phyloP scores from a whole-genome alignment of 2,329 filamentous ascomycete genomes.

The Furcasterigmium sp. region DNA sequence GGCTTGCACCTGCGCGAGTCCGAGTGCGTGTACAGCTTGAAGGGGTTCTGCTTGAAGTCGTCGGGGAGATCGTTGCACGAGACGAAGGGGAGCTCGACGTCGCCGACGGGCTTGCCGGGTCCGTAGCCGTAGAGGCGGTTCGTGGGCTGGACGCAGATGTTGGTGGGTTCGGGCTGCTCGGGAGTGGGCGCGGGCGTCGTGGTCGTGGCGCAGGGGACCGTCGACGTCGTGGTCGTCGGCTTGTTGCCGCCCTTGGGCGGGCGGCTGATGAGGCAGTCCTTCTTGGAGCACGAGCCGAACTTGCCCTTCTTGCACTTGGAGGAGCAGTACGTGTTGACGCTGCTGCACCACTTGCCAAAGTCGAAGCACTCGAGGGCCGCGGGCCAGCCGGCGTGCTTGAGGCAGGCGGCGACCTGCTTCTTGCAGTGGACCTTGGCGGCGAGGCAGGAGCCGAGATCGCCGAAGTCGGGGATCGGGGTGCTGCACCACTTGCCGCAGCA shows the following conservation, averaged over 20 bases:
- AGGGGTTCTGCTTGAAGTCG: constrained; percentile 33
- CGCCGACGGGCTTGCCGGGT: constrained; percentile 52
- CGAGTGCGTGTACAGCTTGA: constrained; percentile 46
- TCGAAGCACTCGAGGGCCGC: constrained; percentile 42
- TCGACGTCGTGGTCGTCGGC: constrained; percentile 20
- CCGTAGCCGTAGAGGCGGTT: constrained; percentile 61
- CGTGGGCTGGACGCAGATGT: constrained; percentile 48
- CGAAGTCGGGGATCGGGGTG: constrained; percentile 42
- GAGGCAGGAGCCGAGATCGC: constrained; percentile 34
- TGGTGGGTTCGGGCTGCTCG: constrained; percentile 39
- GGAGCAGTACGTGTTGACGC: constrained; percentile 37
- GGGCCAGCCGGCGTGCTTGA: constrained; percentile 45
- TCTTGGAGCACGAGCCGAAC: constrained; percentile 32
- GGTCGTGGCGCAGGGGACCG: constrained; percentile 21
- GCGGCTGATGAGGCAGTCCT: constrained; percentile 34
- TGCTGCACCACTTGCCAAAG: constrained; percentile 44
- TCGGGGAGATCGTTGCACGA: constrained; percentile 46
- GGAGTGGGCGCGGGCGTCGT: constrained; percentile 19
- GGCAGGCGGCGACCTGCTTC: constrained; percentile 45
- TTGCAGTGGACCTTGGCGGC: constrained; percentile 36
- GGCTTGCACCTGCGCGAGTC: constrained; percentile 36
- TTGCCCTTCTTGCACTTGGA: constrained; percentile 25
- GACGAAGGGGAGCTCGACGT: constrained; percentile 45
- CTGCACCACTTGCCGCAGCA: constrained; percentile 50
- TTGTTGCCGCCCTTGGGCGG: constrained; percentile 29